phyloP scores from a whole-genome alignment of 352 stramenopile species.

The Globisporangium splendens region DNA sequence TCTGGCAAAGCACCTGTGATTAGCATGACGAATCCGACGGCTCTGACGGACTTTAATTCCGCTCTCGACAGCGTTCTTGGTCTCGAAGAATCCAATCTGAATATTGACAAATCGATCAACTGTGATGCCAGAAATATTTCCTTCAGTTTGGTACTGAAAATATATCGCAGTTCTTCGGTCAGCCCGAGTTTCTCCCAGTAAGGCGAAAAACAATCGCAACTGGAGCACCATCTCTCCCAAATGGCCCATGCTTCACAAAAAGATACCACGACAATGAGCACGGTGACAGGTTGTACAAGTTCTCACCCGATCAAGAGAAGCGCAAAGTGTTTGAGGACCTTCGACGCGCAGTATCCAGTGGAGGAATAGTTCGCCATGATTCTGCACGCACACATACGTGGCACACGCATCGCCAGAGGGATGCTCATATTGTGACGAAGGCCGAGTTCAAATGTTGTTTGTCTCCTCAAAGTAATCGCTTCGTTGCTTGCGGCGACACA shows the following conservation, averaged over 20 bases:
- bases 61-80: slow-evolving; percentile 27
- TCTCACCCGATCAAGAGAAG: neutral
- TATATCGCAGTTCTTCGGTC: slow-evolving; percentile 2
- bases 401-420: slow-evolving; percentile 1
- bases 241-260: slow-evolving; percentile 6
- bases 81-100: slow-evolving; percentile 28
- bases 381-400: neutral
- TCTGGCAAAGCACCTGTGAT: slow-evolving; percentile 14
- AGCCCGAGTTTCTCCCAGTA: neutral
- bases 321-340: neutral
- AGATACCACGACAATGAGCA: slow-evolving; percentile 10
- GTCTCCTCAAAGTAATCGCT: neutral
- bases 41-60: slow-evolving; percentile 29
- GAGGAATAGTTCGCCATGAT: no score
- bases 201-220: slow-evolving; percentile 1
- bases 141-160: slow-evolving; percentile 17
- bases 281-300: slow-evolving; percentile 9
- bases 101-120: slow-evolving; percentile 37
- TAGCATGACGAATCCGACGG: slow-evolving; percentile 26
- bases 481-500: slow-evolving; percentile 1
- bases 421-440: slow-evolving; percentile 5
- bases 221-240: neutral
- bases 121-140: slow-evolving; percentile 36
- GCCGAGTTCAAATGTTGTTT: slow-evolving; percentile 5
- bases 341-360: neutral